Evolutionary conservation across 345 rosid genomes (phyloP).

Genomic region (Eucalyptus fibrosa): DNA sequence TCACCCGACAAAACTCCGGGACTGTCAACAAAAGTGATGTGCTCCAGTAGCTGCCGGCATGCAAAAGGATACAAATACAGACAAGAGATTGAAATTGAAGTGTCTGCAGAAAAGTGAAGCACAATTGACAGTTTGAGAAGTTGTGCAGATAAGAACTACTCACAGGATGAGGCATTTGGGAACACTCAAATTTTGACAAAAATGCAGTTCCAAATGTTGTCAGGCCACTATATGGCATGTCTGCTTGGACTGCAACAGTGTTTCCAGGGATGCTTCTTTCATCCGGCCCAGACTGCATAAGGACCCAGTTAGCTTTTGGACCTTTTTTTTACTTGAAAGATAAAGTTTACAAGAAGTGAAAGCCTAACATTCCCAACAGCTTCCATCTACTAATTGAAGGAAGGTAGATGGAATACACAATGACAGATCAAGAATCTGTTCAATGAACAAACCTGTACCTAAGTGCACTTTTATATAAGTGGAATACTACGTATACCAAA

Average conservation of each 20-base stretch:
- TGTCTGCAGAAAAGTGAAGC: neutral
- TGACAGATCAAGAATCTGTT: neutral
- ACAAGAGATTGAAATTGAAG: neutral
- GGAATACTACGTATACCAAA: neutral
- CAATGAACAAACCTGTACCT: neutral
- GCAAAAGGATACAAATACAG: neutral
- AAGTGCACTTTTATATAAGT: neutral
- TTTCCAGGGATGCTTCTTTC: slow-evolving; percentile 98
- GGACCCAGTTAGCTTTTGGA: neutral
- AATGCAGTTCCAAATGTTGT: slow-evolving; percentile 90
- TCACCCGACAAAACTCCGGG: slow-evolving; percentile 97
- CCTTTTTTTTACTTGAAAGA: neutral
- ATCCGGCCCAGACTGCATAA: slow-evolving; percentile 76
- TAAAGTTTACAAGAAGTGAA: neutral
- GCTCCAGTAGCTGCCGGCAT: slow-evolving; percentile 68
- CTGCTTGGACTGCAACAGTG: slow-evolving; percentile 89
- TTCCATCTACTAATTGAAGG: neutral
- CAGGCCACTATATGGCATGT: slow-evolving; percentile 92
- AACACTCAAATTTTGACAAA: slow-evolving; percentile 90
- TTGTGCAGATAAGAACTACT: neutral
- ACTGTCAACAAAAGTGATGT: slow-evolving; percentile 80
- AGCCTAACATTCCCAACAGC: neutral
- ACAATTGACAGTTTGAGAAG: neutral
- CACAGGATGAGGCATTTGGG: slow-evolving; percentile 97
- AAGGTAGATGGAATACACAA: neutral